These are phyloP conservation scores for Aspergillus affinis DNA, from an alignment of 495 filamentous ascomycete species.

Conservation along the genomic window DNA sequence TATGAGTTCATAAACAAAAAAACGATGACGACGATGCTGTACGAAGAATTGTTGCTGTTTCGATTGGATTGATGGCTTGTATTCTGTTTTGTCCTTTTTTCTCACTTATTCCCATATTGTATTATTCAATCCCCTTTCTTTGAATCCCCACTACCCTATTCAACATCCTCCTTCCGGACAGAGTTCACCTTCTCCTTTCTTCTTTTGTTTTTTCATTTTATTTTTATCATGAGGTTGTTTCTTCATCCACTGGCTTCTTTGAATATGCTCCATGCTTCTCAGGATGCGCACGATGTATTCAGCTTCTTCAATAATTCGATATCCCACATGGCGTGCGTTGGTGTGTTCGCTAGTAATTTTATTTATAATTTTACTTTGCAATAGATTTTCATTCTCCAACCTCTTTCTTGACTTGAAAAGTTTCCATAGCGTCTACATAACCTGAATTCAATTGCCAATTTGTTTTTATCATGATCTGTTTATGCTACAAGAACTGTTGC, in stretches of 20 bases:
- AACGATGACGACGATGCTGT: slow-evolving; percentile 24
- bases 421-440: neutral
- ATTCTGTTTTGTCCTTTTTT: slow-evolving; percentile 7
- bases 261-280: neutral
- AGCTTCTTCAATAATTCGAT: neutral
- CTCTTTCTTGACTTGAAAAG: neutral
- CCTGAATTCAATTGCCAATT: neutral
- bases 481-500: too few species aligned
- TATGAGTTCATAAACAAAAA: slow-evolving; percentile 19
- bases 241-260: neutral
- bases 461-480: neutral
- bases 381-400: neutral
- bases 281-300: neutral
- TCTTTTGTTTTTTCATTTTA: neutral
- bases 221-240: neutral
- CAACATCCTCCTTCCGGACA: neutral
- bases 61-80: neutral
- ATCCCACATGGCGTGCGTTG: neutral
- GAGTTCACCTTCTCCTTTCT: neutral
- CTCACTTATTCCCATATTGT: slow-evolving; percentile 5
- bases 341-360: neutral
- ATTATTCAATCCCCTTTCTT: neutral
- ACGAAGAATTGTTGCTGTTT: slow-evolving; percentile 13
- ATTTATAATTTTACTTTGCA: neutral
- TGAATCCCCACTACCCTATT: neutral